These are phyloP conservation scores for Scedosporium apiospermum DNA, from an alignment of 2,329 filamentous ascomycete species.

Conservation along the genomic window DNA sequence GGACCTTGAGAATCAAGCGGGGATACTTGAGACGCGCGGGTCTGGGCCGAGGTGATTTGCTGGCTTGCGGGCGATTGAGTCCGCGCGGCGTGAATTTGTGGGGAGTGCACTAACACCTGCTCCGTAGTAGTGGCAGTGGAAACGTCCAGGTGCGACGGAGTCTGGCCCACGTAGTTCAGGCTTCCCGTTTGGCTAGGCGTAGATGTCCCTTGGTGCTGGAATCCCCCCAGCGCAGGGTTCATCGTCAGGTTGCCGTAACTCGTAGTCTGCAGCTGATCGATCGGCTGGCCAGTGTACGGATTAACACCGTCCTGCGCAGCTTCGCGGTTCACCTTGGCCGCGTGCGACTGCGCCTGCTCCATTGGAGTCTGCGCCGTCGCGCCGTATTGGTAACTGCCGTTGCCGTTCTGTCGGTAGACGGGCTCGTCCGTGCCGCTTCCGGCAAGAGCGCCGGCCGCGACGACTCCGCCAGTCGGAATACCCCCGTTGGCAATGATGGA, in stretches of 20 bases:
- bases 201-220: neutral
- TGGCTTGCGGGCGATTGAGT: too few species aligned
- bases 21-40: too few species aligned
- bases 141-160: neutral
- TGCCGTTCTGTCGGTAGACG: neutral
- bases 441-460: neutral
- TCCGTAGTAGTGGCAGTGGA: too few species aligned
- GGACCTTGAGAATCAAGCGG: too few species aligned
- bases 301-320: conserved; percentile 47
- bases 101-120: too few species aligned
- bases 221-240: neutral
- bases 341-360: conserved; percentile 39
- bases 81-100: too few species aligned
- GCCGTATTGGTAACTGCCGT: conserved; percentile 25
- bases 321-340: conserved; percentile 38
- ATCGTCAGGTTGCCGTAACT: neutral
- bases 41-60: too few species aligned
- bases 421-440: neutral
- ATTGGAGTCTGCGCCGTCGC: conserved; percentile 34
- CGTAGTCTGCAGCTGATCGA: neutral
- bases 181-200: neutral
- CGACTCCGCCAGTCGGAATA: neutral
- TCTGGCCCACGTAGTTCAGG: neutral
- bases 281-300: conserved; percentile 42
- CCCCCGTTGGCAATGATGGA: neutral